These are phyloP conservation scores for Alternaria sp. DNA, from an alignment of 2,329 filamentous ascomycete genomes.

Conservation along the genomic window DNA sequence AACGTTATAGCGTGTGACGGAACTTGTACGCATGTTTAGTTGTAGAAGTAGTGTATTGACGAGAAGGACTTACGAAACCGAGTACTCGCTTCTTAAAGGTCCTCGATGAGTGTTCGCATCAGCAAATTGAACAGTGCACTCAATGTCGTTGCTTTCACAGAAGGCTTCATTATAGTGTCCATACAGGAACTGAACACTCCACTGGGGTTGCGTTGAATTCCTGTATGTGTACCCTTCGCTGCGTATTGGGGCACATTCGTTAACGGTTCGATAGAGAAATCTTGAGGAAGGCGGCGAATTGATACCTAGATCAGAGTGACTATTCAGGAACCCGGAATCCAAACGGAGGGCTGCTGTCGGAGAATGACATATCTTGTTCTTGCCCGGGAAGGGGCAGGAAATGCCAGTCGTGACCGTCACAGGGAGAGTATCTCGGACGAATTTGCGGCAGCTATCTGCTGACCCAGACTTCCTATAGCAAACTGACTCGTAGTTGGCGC, in stretches of 20 bases:
- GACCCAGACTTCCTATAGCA: constrained; percentile 18
- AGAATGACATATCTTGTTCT: background rate
- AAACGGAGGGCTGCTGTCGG: constrained; percentile 17
- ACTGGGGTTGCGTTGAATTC: background rate
- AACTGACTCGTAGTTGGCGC: constrained; percentile 24
- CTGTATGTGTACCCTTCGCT: constrained; percentile 14
- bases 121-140: background rate
- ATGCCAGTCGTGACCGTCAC: background rate
- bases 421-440: background rate
- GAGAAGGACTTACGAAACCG: background rate
- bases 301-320: constrained; percentile 29
- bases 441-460: background rate
- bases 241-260: constrained; percentile 29
- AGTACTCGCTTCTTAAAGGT: background rate
- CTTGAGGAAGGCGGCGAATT: constrained; percentile 26
- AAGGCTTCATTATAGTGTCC: background rate
- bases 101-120: background rate
- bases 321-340: constrained; percentile 32
- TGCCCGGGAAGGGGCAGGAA: background rate
- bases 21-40: background rate
- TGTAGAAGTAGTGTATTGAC: background rate
- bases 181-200: background rate
- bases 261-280: constrained; percentile 26
- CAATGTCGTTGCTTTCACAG: background rate
- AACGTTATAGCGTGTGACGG: background rate